phyloP scores from a whole-genome alignment of 768 basidiomycete genomes.

The Lyophyllum decastes region DNA sequence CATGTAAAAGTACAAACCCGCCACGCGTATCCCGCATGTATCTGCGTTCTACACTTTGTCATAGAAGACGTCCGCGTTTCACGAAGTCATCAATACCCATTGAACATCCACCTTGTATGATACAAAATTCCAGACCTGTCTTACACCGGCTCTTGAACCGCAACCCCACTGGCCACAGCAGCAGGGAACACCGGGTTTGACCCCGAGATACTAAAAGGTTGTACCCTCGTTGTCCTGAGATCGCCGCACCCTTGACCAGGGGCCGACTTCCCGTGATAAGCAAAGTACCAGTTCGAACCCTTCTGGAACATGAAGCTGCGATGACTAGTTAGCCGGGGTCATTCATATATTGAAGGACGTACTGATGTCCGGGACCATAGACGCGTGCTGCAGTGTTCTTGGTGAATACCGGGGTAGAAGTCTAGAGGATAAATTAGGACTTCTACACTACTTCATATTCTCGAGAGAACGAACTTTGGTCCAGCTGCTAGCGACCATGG shows the following conservation, averaged over 20 bases:
- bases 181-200: constrained; percentile 12
- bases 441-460: neutral
- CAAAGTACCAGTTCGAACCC: constrained; percentile 14
- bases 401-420: constrained; percentile 11
- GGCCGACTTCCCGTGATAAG: constrained; percentile 17
- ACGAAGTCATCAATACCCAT: neutral
- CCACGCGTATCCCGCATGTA: no score
- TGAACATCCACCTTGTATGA: neutral
- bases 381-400: constrained; percentile 12
- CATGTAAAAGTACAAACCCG: no score
- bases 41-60: no score
- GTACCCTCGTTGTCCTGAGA: constrained; percentile 16
- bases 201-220: constrained; percentile 12
- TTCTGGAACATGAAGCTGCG: constrained; percentile 18
- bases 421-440: neutral
- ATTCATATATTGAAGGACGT: neutral
- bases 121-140: neutral
- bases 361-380: constrained; percentile 18
- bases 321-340: neutral
- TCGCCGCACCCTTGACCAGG: constrained; percentile 18
- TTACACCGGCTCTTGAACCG: constrained; percentile 8
- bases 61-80: no score
- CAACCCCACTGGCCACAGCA: constrained; percentile 9
- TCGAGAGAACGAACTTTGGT: constrained; percentile 9
- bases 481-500: constrained; percentile 15